phyloP scores from a whole-genome alignment of 2,329 filamentous ascomycete species.

The Ascochyta clinopodiicola region DNA sequence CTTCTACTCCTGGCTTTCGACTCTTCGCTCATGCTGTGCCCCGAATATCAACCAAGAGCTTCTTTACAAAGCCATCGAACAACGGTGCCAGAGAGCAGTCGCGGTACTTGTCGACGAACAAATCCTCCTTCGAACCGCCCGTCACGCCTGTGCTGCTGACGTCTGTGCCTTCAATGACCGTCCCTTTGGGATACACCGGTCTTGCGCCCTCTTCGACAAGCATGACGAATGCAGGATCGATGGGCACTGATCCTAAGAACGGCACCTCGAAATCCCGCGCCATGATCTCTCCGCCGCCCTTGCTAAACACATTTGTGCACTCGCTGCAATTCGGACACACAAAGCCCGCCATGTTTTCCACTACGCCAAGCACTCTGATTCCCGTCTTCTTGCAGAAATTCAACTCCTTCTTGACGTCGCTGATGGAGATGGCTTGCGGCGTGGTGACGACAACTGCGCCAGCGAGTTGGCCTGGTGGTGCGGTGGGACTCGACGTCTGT shows the following conservation, averaged over 20 bases:
- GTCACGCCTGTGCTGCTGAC: slow-evolving; percentile 33
- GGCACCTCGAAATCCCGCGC: slow-evolving; percentile 81
- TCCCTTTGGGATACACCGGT: slow-evolving; percentile 74
- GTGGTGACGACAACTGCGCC: slow-evolving; percentile 96
- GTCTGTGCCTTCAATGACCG: slow-evolving; percentile 49
- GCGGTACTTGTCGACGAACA: slow-evolving; percentile 74
- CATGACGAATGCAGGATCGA: slow-evolving; percentile 90
- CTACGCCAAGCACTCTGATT: slow-evolving; percentile 81
- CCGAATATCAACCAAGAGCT: slow-evolving; percentile 52
- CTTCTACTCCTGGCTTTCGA: not conserved
- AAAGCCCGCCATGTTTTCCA: slow-evolving; percentile 96
- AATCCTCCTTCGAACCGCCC: slow-evolving; percentile 34
- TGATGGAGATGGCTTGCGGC: slow-evolving; percentile 90
- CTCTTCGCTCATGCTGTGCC: slow-evolving; percentile 13
- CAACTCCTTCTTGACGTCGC: slow-evolving; percentile 92
- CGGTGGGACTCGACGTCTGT: slow-evolving; percentile 22
- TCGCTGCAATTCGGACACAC: slow-evolving; percentile 80
- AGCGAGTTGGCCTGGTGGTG: slow-evolving; percentile 68
- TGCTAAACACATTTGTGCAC: slow-evolving; percentile 92
- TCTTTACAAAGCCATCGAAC: slow-evolving; percentile 69
- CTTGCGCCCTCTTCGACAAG: slow-evolving; percentile 77
- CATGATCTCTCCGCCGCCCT: slow-evolving; percentile 89
- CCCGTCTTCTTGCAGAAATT: slow-evolving; percentile 90
- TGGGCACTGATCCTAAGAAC: slow-evolving; percentile 86
- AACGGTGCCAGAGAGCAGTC: slow-evolving; percentile 73